These are phyloP conservation scores for Aspergillus vadensis DNA, from an alignment of 2,329 filamentous ascomycete genomes.

Conservation along the genomic window DNA sequence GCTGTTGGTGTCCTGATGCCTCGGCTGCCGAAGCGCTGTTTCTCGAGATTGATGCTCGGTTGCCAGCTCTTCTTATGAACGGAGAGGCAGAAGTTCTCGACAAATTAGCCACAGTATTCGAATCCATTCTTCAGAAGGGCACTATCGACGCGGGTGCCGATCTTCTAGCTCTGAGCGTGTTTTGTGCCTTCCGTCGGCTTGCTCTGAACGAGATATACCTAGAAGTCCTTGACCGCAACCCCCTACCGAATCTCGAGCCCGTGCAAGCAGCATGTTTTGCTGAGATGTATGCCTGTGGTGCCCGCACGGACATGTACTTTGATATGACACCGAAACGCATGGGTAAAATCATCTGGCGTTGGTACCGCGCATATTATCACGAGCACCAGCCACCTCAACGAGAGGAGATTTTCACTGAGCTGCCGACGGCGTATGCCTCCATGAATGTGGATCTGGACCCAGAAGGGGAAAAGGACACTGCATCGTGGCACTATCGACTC, in stretches of 20 bases:
- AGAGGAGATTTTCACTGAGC: constrained; percentile 35
- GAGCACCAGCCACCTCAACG: constrained; percentile 31
- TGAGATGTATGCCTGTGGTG: constrained; percentile 63
- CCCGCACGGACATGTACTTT: constrained; percentile 63
- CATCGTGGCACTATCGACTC: constrained; percentile 52
- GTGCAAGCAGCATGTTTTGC: constrained; percentile 65
- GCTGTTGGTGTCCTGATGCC: constrained; percentile 33
- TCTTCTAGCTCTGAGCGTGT: constrained; percentile 58
- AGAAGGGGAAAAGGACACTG: constrained; percentile 40
- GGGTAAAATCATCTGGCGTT: constrained; percentile 45
- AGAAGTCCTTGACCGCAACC: constrained; percentile 63
- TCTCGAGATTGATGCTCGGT: constrained; percentile 33
- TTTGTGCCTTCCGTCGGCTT: constrained; percentile 57
- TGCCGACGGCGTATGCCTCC: constrained; percentile 55
- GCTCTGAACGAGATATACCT: constrained; percentile 64
- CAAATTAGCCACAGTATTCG: constrained; percentile 38
- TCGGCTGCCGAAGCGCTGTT: constrained; percentile 37
- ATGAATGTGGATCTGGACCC: constrained; percentile 55
- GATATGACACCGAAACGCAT: constrained; percentile 54
- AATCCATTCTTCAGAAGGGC: constrained; percentile 31
- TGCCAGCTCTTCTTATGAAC: constrained; percentile 28
- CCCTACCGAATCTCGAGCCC: constrained; percentile 60
- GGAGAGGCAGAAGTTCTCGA: constrained; percentile 37
- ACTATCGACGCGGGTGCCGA: constrained; percentile 52
- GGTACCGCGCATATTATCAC: constrained; percentile 48